phyloP scores from a whole-genome alignment of 2,329 filamentous ascomycete species.

The Colletotrichum endophyticum region DNA sequence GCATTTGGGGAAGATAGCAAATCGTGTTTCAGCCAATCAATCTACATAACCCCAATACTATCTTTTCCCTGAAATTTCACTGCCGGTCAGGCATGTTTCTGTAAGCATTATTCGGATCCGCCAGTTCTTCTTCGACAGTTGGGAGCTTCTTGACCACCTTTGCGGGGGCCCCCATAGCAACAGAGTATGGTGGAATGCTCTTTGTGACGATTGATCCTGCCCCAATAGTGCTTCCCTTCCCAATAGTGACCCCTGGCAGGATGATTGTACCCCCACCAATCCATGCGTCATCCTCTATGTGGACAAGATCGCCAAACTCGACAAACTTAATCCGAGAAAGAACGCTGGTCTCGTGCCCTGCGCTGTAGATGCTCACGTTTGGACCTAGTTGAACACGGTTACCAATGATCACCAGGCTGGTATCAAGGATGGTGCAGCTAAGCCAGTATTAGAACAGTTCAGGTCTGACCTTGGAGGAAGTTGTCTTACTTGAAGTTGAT shows the following conservation, averaged over 20 bases:
- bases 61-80: background rate
- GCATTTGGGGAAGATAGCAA: too few relatives aligned
- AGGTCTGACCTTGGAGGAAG: background rate
- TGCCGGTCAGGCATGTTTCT: constrained; percentile 27
- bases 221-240: constrained; percentile 42
- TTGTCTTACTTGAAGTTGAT: constrained; percentile 55
- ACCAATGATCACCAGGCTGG: constrained; percentile 55
- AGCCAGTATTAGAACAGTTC: background rate
- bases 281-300: constrained; percentile 52
- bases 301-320: constrained; percentile 52
- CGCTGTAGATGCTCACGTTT: constrained; percentile 55
- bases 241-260: constrained; percentile 44
- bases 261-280: constrained; percentile 50
- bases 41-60: background rate
- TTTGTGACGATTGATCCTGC: constrained; percentile 44
- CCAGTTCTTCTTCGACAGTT: constrained; percentile 27
- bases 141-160: constrained; percentile 29
- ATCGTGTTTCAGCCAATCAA: background rate
- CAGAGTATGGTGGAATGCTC: constrained; percentile 35
- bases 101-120: constrained; percentile 28
- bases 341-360: constrained; percentile 57
- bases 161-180: constrained; percentile 41
- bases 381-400: constrained; percentile 56
- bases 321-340: constrained; percentile 48
- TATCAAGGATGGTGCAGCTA: constrained; percentile 52